A percentile compares a stretch with the other conserved stretches of the same genome.
These are phyloP conservation scores for Warburgia ugandensis DNA, from an alignment of 164 flowering plant genomes.

Conservation along the genomic window DNA sequence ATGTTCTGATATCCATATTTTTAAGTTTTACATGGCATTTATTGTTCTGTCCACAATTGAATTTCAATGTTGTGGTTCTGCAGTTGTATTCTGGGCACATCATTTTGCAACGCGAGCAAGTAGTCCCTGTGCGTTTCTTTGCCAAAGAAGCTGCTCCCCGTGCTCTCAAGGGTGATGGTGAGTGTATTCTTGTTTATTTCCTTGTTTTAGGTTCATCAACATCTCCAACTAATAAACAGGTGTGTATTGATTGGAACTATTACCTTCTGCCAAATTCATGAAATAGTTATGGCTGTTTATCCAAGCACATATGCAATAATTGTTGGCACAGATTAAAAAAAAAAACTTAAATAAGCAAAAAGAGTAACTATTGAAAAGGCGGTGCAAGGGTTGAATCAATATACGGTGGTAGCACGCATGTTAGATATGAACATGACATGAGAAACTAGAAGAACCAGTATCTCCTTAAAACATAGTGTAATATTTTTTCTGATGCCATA, in stretches of 20 bases:
- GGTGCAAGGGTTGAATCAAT: too few relatives aligned
- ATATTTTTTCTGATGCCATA: too few relatives aligned
- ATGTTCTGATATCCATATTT: background rate
- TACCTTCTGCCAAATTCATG: background rate
- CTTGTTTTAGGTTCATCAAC: background rate
- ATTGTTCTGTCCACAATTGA: background rate
- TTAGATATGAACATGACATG: too few relatives aligned
- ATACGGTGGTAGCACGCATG: too few relatives aligned
- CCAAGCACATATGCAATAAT: too few relatives aligned
- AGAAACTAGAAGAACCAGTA: too few relatives aligned
- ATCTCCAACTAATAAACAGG: background rate
- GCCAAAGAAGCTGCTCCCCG: conserved; percentile 63
- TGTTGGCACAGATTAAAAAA: too few relatives aligned
- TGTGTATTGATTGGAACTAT: background rate
- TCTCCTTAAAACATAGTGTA: too few relatives aligned
- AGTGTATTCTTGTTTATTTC: conserved; percentile 16
- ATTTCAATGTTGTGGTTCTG: conserved; percentile 2
- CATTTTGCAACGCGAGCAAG: conserved; percentile 37
- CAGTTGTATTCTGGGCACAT: conserved; percentile 49
- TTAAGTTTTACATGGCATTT: background rate
- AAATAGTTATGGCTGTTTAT: background rate
- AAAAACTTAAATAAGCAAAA: too few relatives aligned
- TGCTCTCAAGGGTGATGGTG: conserved; percentile 82
- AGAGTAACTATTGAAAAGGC: too few relatives aligned
- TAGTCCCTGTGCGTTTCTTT: conserved; percentile 51